Conservation (phyloP, 805 yeast species). For the Monosporozyma aerobia region DNA sequence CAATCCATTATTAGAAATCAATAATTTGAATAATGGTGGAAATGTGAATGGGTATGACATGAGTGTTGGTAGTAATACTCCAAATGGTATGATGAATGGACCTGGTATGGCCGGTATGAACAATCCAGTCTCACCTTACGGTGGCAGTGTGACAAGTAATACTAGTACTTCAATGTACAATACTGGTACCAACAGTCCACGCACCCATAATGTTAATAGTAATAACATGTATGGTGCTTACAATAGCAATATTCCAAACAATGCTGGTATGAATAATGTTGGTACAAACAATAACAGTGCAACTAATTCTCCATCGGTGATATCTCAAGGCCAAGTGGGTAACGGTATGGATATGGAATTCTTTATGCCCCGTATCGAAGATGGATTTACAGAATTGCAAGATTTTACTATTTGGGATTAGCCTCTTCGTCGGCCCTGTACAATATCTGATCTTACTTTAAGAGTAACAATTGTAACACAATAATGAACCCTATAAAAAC, state of each 20-base stretch:
- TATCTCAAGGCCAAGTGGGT: not conserved
- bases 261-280: not conserved
- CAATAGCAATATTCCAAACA: not conserved
- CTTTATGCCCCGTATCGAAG: constrained; percentile 10
- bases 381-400: constrained; percentile 24
- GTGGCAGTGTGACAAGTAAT: not conserved
- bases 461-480: not conserved
- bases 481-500: not conserved
- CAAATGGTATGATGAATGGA: not conserved
- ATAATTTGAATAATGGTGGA: constrained; percentile 1
- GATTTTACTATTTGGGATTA: constrained; percentile 27
- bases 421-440: not conserved
- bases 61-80: not conserved
- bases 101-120: not conserved
- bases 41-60: not conserved
- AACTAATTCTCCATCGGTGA: not conserved
- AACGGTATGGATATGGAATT: constrained; percentile 2
- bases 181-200: not conserved
- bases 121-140: not conserved
- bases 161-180: not conserved
- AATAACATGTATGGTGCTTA: not conserved
- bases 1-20: constrained; percentile 3
- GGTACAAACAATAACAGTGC: not conserved
- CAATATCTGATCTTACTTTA: not conserved
- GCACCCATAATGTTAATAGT: not conserved